Evolutionary conservation across 2,329 filamentous ascomycete species (phyloP), one percentile per base, ranked within the genome.

Genomic region (Ceratocystis cubensis): DNA sequence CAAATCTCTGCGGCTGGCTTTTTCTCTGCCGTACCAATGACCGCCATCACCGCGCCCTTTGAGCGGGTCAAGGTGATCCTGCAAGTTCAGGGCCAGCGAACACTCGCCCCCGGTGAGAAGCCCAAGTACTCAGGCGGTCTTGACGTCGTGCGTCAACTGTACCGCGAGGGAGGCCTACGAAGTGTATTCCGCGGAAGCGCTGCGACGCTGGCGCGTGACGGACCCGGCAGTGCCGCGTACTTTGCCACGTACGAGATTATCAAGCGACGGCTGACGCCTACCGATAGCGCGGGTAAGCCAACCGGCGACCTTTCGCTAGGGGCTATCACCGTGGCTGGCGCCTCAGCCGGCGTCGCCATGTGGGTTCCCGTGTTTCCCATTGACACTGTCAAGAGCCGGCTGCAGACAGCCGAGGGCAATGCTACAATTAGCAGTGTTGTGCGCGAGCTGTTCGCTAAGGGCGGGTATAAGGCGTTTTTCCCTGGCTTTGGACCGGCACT

Each of bases 331-430:
- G 83, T 85, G 33, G 94, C 94, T 1, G 94, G 94, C 72, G 94
- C 89, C 69, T 89, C 87, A 3, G 94, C 94, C 0, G 94, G 94
- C 73, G 84, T 99, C 30, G 94, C 94, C 69, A 99, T 99, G 94
- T 99, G 94, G 94, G 94, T 96, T 71, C 92, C 94, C 65, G 92
- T 99, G 53, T 99, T 99, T 83, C 94, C 94, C 25, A 83, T 99
- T 70, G 94, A 99, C 74, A 99, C 94, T 0, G 87, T 99, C 78
- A 99, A 99, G 84, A 92, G 88, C 70, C 82, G 92, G 46, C 78
- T 99, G 74, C 94, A 99, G 81, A 96, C 90, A 56, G 91, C 91
- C 53, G 89, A 94, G 73, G 91, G 91, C 62, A 88, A 88, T 71
- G 87, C 91, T 63, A 90, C 88, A 0, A 84, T 99, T 64, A 83